Percentiles rank a stretch among this genome's conserved stretches.
Evolutionary conservation across 768 basidiomycete species (phyloP).

Genomic region (Serendipita vermifera): DNA sequence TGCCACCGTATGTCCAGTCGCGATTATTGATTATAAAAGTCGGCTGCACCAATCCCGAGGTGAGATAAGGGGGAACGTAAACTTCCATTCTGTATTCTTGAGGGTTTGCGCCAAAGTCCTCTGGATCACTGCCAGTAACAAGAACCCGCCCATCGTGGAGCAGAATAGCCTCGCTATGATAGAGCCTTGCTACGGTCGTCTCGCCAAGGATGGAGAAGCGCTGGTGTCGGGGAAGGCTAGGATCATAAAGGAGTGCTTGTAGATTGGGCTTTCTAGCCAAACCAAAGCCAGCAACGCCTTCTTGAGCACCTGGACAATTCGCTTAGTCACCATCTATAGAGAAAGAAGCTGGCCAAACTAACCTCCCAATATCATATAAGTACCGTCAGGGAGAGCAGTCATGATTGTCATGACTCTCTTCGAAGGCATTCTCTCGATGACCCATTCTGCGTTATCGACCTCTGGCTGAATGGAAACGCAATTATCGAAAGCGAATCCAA

Average conservation of each 20-base stretch:
- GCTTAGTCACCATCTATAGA: too few species aligned
- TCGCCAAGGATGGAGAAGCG: slow-evolving; percentile 36
- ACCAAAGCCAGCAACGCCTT: slow-evolving; percentile 18
- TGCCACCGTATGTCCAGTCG: slow-evolving; percentile 50
- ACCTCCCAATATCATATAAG: slow-evolving; percentile 11
- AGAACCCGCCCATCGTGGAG: slow-evolving; percentile 18
- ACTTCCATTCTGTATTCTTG: slow-evolving; percentile 18
- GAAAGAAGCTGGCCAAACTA: too few species aligned
- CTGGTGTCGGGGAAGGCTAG: slow-evolving; percentile 40
- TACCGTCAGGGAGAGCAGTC: slow-evolving; percentile 17
- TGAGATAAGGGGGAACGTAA: slow-evolving; percentile 18
- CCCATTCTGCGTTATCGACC: slow-evolving; percentile 47
- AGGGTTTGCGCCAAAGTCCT: slow-evolving; percentile 14
- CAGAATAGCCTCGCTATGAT: slow-evolving; percentile 18
- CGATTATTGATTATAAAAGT: slow-evolving; percentile 37
- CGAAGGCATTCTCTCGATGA: slow-evolving; percentile 62
- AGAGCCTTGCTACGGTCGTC: slow-evolving; percentile 17
- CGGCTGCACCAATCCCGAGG: slow-evolving; percentile 15
- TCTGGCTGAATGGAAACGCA: slow-evolving; percentile 62
- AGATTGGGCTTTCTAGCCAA: slow-evolving; percentile 30
- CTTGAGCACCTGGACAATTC: too few species aligned
- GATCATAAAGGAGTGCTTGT: slow-evolving; percentile 57
- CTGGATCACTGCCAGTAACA: slow-evolving; percentile 17
- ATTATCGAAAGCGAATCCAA: slow-evolving; percentile 17
- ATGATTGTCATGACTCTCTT: slow-evolving; percentile 29